Base-by-base conservation (phyloP, 1,284 basidiomycete genomes). In the Macrocystidia cucumis region DNA sequence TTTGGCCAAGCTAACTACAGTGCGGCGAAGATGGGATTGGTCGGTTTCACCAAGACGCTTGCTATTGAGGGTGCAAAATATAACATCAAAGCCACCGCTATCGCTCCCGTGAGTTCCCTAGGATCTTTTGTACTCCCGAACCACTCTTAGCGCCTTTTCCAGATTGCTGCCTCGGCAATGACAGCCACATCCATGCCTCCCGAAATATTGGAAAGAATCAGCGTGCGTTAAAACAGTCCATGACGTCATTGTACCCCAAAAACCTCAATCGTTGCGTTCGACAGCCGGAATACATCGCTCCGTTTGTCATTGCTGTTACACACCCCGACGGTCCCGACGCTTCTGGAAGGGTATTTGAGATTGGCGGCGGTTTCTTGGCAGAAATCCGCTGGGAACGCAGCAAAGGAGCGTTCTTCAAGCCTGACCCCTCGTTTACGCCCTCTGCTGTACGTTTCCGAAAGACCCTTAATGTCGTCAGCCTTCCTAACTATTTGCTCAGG, bases 1-100 rank as follows among this genome's bases (percentile, higher is more conserved):
- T 91, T 95, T 57, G 96, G 95, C 12, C 96, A 98, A 62, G 82
- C 91, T 12, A 98, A 98, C 63, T 90, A 89, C 55, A 86, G 82
- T 41, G 83, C 86, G 3, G 87, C 85, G 1, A 90, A 90, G 69
- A 91, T 92, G 88, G 90, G 79, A 52, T 73, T 96, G 28, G 72
- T 95, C 32, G 81, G 69, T 1, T 93, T 98, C 64, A 89, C 92
- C 18, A 92, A 91, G 58, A 92, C 95, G 2, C 76, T 99, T 17
- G 91, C 91, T 5, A 64, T 75, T 30, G 91, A 97, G 59, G 93
- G 93, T 30, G 82, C 72, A 31, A 96, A 97, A 64, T 96, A 98
- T 63, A 82, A 83, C 55, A 98, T 99, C 56, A 79, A 81, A 50
- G 76, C 84, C 9, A 87, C 85, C 45, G 85, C 74, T 14, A 88